Evolutionary conservation across 2,329 filamentous ascomycete species (phyloP), one percentile per base, ranked within the genome.

Genomic region (Monosporascus cannonballus): DNA sequence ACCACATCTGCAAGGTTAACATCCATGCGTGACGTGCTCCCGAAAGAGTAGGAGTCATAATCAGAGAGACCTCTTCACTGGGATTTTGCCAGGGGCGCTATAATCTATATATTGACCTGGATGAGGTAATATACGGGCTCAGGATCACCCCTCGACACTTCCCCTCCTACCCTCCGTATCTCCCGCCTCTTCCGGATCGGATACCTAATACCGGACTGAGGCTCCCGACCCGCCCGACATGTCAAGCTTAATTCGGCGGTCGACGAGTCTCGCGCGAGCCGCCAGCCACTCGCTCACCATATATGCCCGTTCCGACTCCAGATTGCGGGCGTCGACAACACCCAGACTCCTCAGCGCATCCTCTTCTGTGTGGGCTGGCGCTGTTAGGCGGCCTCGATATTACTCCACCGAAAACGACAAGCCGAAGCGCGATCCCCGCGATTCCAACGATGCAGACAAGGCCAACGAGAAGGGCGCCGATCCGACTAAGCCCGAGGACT

Each of bases 231-330:
- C 57, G 64, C 59, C 61, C 63, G 55, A 44, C 56, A 69, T 69
- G 67, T 68, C 67, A 55, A 64, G 60, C 61, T 57, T 67, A 54
- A 49, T 68, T 50, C 61, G 66, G 56, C 64, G 63, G 56, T 64
- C 66, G 51, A 55, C 62, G 50, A 57, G 62, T 51, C 53, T 68
- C 49, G 58, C 59, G 55, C 63, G 62, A 48, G 49, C 63, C 47
- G 58, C 66, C 46, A 57, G 51, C 44, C 51, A 59, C 39, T 62
- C 64, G 30, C 51, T 66, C 48, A 56, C 46, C 53, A 50, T 57
- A 30, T 52, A 60, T 9, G 34, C 63, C 18, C 65, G 64, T 25
- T 59, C 61, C 27, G 63, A 46, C 47, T 11, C 25, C 15, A 4
- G 30, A 27, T 49, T 63, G 49, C 62, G 63, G 41, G 57, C 60